Evolutionary conservation across 805 yeast genomes (phyloP).

Genomic region (Hanseniaspora occidentalis): DNA sequence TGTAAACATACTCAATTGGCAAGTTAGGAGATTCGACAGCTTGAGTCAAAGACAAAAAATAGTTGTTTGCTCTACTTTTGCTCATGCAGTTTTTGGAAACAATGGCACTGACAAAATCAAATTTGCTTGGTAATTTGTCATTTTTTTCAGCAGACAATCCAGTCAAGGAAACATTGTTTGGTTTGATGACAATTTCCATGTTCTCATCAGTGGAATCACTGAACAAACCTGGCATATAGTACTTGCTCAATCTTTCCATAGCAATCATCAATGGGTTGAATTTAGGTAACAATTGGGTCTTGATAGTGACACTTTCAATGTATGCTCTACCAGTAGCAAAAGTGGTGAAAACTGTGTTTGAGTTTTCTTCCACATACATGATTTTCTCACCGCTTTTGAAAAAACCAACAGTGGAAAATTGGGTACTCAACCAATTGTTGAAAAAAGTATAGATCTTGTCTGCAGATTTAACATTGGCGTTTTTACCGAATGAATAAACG

Average conservation of each 20-base stretch:
- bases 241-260: conserved; percentile 49
- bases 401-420: conserved; percentile 58
- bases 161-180: conserved; percentile 19
- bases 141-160: conserved; percentile 19
- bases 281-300: conserved; percentile 60
- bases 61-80: conserved; percentile 59
- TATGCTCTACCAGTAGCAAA: conserved; percentile 87
- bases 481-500: conserved; percentile 46
- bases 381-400: conserved; percentile 10
- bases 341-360: conserved; percentile 30
- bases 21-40: conserved; percentile 60
- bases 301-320: conserved; percentile 48
- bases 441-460: conserved; percentile 38
- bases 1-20: conserved; percentile 67
- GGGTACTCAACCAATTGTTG: conserved; percentile 40
- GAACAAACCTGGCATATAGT: conserved; percentile 42
- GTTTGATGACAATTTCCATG: conserved; percentile 45
- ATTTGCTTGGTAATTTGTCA: conserved; percentile 32
- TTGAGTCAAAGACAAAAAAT: conserved; percentile 73
- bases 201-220: conserved; percentile 41
- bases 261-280: conserved; percentile 62
- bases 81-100: conserved; percentile 81
- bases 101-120: conserved; percentile 65
- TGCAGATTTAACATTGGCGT: conserved; percentile 45
- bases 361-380: conserved; percentile 27